Evolutionary conservation across 805 yeast species (phyloP), one percentile per base, ranked within the genome.

Genomic region (Kodamaea kakaduensis): DNA sequence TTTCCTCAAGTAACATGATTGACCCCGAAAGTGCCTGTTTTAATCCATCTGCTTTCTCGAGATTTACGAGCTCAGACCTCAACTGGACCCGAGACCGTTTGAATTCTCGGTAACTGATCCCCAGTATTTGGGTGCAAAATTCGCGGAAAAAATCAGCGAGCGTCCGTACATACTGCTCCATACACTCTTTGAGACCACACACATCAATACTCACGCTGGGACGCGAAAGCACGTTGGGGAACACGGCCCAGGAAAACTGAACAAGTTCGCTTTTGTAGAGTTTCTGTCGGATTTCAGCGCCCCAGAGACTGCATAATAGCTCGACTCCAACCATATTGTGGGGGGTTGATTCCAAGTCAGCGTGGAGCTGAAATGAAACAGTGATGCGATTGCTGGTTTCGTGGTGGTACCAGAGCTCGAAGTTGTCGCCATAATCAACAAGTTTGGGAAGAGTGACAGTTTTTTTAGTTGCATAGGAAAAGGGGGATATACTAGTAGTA

Each of bases 221-320:
- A 34, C 70, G 75, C 4, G 84, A 80, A 43, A 72, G 73, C 9
- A 62, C 41, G 3, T 81, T 75, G 0, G 86, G 73, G 23, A 55
- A 60, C 0, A 82, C 41, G 13, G 74, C 78, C 74, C 82, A 82
- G 0, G 71, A 51, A 46, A 69, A 78, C 1, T 79, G 77, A 7
- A 78, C 39, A n/a, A 66, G 50, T 37, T 78, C 75, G 1, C 78
- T 67, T 1, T 74, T 71, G 48, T 81, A 83, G 1, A 83, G 45
- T 4, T 43, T 40, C 4, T 59, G 51, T 16, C 67, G 54, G 0
- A 81, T 46, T 9, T 54, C 50, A 1, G 52, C 47, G 16, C 69
- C 74, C 3, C 78, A 43, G 3, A 77, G 34, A 32, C 75, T 77
- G 7, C 70, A 62, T 2, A 81, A 39, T 4, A 82, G 50, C 43